These are phyloP conservation scores for Zoysia japonica DNA, from an alignment of 176 grass and related monocot genomes.

Conservation along the genomic window DNA sequence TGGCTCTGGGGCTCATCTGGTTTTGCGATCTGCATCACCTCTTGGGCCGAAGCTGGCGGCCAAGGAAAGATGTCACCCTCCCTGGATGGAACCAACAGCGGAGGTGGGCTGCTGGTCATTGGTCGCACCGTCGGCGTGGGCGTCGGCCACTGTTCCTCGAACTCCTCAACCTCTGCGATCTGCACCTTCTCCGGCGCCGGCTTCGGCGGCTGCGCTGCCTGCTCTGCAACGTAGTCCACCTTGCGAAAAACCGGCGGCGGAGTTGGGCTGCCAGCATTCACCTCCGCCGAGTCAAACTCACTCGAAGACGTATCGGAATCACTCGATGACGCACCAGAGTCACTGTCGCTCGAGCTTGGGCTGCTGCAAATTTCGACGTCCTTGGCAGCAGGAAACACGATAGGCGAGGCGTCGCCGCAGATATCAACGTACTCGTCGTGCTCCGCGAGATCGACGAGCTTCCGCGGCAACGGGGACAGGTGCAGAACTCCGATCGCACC, in stretches of 20 bases:
- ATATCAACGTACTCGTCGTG: constrained; percentile 36
- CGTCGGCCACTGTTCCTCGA: neutral
- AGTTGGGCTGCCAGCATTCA: neutral
- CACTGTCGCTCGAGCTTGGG: constrained; percentile 3
- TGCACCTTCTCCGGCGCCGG: neutral
- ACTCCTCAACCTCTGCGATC: neutral
- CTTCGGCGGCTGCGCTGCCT: too few relatives aligned
- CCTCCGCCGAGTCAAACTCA: constrained; percentile 8
- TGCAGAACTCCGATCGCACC: neutral
- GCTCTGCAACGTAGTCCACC: neutral
- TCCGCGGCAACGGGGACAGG: constrained; percentile 28
- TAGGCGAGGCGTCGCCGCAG: constrained; percentile 40
- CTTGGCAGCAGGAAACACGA: neutral
- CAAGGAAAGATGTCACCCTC: neutral
- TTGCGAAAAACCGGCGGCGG: neutral
- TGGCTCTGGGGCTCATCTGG: neutral
- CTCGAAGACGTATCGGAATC: neutral
- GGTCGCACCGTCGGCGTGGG: neutral
- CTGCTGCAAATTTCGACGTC: neutral
- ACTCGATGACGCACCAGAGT: neutral
- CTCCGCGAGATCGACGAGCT: constrained; percentile 16
- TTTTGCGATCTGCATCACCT: neutral
- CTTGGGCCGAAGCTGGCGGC: neutral
- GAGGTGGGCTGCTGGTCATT: neutral
- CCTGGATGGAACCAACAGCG: neutral